Base-by-base conservation (phyloP, 2,329 filamentous ascomycete species). In the Emergomyces orientalis region DNA sequence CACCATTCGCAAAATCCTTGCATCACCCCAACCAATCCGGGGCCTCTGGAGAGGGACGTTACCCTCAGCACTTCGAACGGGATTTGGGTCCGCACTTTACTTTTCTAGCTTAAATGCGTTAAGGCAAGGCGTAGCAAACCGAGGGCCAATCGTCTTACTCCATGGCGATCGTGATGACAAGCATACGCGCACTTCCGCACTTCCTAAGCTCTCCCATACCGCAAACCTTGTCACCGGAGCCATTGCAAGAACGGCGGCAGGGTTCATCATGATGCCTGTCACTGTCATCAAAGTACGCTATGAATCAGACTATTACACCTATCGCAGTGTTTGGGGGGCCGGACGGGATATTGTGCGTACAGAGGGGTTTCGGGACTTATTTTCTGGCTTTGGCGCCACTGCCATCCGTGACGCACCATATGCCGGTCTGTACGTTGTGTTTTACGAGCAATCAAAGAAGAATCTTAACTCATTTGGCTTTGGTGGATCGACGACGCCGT, bases 201-300 rank as follows among this genome's bases (percentile, higher is more conserved):
- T 97, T 13, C 91, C 92, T 0, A 89, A 89, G 68, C 82, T 97
- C 55, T 90, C 88, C 65, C 91, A 94, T 72, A 84, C 87, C 3
- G 89, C 88, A 59, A 99, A 99, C 71, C 81, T 99, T 25, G 78
- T 89, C 14, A 91, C 93, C 0, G 94, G 94, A 11, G 91, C 92
- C 7, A 81, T 86, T 22, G 92, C 94, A 30, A 84, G 94, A 61
- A 91, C 91, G 1, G 87, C 89, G 60, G 93, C 93, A 0, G 94
- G 94, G 45, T 89, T 97, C 71, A 78, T 95, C 55, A 86, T 97
- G 77, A 97, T 97, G 90, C 94, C 94, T 1, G 85, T 97, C 65
- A 99, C 94, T 1, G 88, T 99, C 54, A 88, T 99, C 71, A 99
- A 99, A 73, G 94, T 97, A 52, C 89, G 94, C 54, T 97, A 96